Evolutionary conservation across 2,329 filamentous ascomycete species (phyloP), one percentile per base, ranked within the genome.

Genomic region (Aspergillus flavus): DNA sequence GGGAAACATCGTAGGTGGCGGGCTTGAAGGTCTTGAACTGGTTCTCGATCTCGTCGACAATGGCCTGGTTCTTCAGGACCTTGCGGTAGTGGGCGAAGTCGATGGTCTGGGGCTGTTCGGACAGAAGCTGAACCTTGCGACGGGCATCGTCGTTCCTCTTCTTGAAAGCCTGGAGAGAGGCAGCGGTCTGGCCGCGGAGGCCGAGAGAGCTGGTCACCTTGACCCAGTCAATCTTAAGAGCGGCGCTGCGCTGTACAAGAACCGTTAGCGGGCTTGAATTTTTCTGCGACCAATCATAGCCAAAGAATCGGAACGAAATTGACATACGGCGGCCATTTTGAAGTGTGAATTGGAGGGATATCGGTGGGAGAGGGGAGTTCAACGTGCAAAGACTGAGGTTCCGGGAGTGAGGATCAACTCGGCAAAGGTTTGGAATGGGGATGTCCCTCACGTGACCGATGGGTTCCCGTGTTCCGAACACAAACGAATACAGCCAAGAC

Each of bases 141-240:
- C 94, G 94, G 79, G 93, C 94, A 80, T 97, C 94, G 80, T 99
- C 95, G 87, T 98, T 97, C 85, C 95, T 94, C 89, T 97, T 95
- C 89, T 99, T 99, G 91, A 99, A 99, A 71, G 92, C 88, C 81
- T 94, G 91, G 67, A 99, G 93, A 67, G 94, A 91, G 75, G 90
- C 84, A 73, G 92, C 94, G 73, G 95, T 99, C 85, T 93, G 92
- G 81, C 95, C 95, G 82, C 92, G 92, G 81, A 99, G 93, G 81
- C 94, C 94, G 76, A 99, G 93, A 78, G 94, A 96, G 83, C 87
- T 89, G 83, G 91, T 91, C 78, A 99, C 89, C 85, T 96, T 95
- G 84, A 89, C 89, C 95, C 95, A 99, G 90, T 99, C 95, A 87
- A 99, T 89, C 89, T 98, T 99, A 84, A 96, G 89, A 83, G 94